Conservation (phyloP, 768 basidiomycete genomes). For the Hemileccinum rubropunctum region DNA sequence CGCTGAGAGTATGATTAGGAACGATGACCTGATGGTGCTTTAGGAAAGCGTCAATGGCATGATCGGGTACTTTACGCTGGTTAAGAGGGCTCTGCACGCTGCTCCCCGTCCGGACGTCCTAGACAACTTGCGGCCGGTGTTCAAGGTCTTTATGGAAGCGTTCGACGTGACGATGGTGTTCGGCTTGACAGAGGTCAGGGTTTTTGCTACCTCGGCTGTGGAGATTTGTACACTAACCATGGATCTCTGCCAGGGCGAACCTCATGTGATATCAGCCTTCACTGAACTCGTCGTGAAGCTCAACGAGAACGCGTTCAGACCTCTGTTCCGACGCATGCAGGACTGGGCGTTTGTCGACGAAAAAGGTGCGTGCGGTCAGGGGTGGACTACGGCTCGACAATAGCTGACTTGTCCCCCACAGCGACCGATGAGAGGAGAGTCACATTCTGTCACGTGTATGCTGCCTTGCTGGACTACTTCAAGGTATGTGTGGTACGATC, state of each 20-base stretch:
- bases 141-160: slow-evolving; percentile 76
- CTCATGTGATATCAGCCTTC: slow-evolving; percentile 65
- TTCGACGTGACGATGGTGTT: slow-evolving; percentile 52
- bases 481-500: slow-evolving; percentile 52
- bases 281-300: slow-evolving; percentile 88
- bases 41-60: slow-evolving; percentile 28
- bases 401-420: neutral
- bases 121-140: slow-evolving; percentile 62
- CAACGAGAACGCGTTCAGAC: slow-evolving; percentile 88
- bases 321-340: slow-evolving; percentile 85
- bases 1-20: neutral
- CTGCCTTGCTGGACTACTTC: slow-evolving; percentile 78
- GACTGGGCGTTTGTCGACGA: slow-evolving; percentile 88
- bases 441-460: slow-evolving; percentile 75
- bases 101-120: slow-evolving; percentile 63
- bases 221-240: neutral
- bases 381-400: neutral
- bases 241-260: slow-evolving; percentile 44
- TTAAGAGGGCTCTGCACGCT: slow-evolving; percentile 62
- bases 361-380: slow-evolving; percentile 34
- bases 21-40: neutral
- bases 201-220: neutral
- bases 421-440: slow-evolving; percentile 49
- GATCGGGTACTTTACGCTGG: slow-evolving; percentile 59
- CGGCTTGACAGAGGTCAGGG: slow-evolving; percentile 28